Conservation (phyloP, 345 rosid species). For the Sonneratia alba region DNA sequence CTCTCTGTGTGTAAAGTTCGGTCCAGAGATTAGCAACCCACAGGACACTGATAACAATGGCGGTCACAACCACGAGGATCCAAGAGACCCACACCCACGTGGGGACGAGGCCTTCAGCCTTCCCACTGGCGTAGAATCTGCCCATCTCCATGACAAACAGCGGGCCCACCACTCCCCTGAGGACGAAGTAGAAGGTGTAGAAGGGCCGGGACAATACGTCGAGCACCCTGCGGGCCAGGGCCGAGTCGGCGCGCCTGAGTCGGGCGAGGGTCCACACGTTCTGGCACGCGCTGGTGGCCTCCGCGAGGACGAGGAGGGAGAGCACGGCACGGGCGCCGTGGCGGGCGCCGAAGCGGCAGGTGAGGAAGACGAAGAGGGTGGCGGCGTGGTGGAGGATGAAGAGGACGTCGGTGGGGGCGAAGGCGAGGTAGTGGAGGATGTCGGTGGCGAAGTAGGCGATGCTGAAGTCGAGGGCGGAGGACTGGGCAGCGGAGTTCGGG, state of each 20-base stretch:
- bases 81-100: slow-evolving; percentile 90
- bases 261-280: slow-evolving; percentile 80
- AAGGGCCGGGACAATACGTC: slow-evolving; percentile 57
- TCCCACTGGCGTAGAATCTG: slow-evolving; percentile 39
- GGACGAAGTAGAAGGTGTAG: slow-evolving; percentile 54
- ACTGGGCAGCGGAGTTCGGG: slow-evolving; percentile 41
- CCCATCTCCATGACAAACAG: slow-evolving; percentile 54
- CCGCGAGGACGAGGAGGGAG: slow-evolving; percentile 59
- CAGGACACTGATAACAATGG: slow-evolving; percentile 63
- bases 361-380: slow-evolving; percentile 75
- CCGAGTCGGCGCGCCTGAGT: slow-evolving; percentile 37
- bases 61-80: slow-evolving; percentile 53
- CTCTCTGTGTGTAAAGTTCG: slow-evolving; percentile 45
- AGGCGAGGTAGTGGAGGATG: slow-evolving; percentile 67
- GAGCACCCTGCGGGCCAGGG: slow-evolving; percentile 43
- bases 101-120: slow-evolving; percentile 47
- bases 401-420: slow-evolving; percentile 64
- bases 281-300: slow-evolving; percentile 84
- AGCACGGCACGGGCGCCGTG: slow-evolving; percentile 77
- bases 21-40: slow-evolving; percentile 82
- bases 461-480: slow-evolving; percentile 64
- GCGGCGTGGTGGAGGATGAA: slow-evolving; percentile 88
- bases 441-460: slow-evolving; percentile 72
- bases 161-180: slow-evolving; percentile 64
- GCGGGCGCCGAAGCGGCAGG: slow-evolving; percentile 52